Evolutionary conservation across 2,329 filamentous ascomycete genomes (phyloP), one percentile per base, ranked within the genome.

Genomic region (Corinectria fuckeliana): DNA sequence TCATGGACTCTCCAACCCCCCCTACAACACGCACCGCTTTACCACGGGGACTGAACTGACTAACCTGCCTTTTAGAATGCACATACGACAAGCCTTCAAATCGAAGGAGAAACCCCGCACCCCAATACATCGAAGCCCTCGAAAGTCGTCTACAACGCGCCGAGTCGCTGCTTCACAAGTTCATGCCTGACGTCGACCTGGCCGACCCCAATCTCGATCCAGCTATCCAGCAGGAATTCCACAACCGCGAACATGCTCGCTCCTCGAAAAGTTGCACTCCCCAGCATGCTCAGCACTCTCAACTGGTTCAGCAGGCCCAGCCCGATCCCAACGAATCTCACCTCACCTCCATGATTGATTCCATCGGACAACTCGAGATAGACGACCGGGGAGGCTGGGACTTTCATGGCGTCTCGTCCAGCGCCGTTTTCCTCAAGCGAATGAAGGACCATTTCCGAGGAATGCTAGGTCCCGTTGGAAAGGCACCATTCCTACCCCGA

Each of bases 71-170:
- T 23, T 14, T 42, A 97, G 93, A 96, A 74, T 97, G 93, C 76
- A 96, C 93, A 25, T 97, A 97, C 77, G 93, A 97, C 72, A 95
- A 97, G 74, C 93, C 93, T 11, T 97, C 93, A 21, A 97, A 97
- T 75, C 86, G 93, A 66, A 86, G 93, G 66, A 88, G 93, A 69
- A 97, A 97, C 74, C 93, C 93, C 20, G 91, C 92, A 23, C 93
- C 93, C 16, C 92, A 96, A 77, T 96, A 97, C 74, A 92, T 97
- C 66, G 93, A 97, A 77, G 92, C 92, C 3, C 81, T 97, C 48
- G 93, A 97, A 75, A 88, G 83, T 65, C 88, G 92, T 64, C 79
- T 97, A 52, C 91, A 93, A 70, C 91, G 92, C 63, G 92, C 92
- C 26, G 92, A 97, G 77, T 85, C 87, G 3, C 80, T 97, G 10